Conservation (phyloP, 176 grass and related monocot genomes). For the Bothriochloa decipiens region DNA sequence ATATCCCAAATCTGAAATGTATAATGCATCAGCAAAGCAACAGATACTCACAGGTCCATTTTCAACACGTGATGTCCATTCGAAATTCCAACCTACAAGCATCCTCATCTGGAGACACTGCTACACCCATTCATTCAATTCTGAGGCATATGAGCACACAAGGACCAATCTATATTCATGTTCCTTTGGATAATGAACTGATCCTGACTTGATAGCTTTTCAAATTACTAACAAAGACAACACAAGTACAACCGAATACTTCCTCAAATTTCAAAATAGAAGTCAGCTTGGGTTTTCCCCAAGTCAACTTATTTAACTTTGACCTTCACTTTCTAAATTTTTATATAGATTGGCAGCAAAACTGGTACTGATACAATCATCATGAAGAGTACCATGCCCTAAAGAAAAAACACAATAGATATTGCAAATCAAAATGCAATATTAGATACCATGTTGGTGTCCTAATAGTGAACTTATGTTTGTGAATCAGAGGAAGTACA, state of each 20-base stretch:
- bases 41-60: conserved; percentile 8
- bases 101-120: not conserved
- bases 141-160: not conserved
- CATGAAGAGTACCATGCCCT: not conserved
- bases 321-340: not conserved
- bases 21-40: conserved; percentile 13
- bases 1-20: conserved; percentile 62
- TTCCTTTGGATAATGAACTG: not conserved
- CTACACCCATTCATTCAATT: not conserved
- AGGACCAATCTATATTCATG: not conserved
- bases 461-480: not conserved
- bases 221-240: not conserved
- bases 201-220: not conserved
- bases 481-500: not conserved
- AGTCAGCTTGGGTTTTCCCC: not conserved
- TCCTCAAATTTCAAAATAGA: not conserved
- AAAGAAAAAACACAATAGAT: not conserved
- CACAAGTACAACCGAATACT: not conserved
- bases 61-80: not conserved
- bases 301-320: not conserved
- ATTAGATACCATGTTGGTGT: not conserved
- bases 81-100: not conserved
- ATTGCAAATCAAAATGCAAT: not conserved
- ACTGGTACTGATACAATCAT: not conserved
- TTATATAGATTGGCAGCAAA: not conserved